Percentiles rank a stretch among this genome's conserved stretches.
phyloP scores from a whole-genome alignment of 768 basidiomycete species.

The Russula abietina region DNA sequence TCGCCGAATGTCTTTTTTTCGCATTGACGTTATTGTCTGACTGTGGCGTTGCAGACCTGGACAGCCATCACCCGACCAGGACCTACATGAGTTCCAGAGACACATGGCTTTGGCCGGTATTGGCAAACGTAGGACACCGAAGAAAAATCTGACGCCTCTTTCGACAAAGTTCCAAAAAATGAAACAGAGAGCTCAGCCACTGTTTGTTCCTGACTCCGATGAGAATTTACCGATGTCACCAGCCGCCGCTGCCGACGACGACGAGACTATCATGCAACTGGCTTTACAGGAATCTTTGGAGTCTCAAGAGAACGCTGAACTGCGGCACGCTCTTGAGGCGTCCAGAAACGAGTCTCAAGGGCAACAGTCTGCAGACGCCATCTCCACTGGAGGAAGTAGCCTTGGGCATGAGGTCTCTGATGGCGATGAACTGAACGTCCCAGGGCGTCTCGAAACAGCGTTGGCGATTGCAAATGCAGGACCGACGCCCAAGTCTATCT shows the following conservation, averaged over 20 bases:
- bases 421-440: conserved; percentile 46
- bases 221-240: conserved; percentile 32
- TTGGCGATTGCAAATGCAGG: conserved; percentile 61
- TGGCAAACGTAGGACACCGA: conserved; percentile 42
- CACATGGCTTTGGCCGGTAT: conserved; percentile 59
- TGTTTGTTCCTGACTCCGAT: conserved; percentile 52
- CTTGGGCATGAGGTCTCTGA: conserved; percentile 24
- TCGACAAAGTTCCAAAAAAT: conserved; percentile 33
- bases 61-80: conserved; percentile 43
- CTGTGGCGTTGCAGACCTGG: conserved; percentile 20
- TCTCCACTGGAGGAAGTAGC: conserved; percentile 4
- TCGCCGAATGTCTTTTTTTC: neutral
- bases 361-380: conserved; percentile 17
- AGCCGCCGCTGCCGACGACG: conserved; percentile 37
- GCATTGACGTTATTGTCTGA: neutral
- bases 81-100: conserved; percentile 56
- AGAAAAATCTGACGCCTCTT: conserved; percentile 33
- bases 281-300: conserved; percentile 61
- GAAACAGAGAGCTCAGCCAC: conserved; percentile 36
- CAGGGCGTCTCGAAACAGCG: conserved; percentile 57
- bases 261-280: conserved; percentile 52
- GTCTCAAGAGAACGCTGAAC: conserved; percentile 29
- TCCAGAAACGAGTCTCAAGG: conserved; percentile 24
- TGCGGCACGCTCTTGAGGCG: conserved; percentile 30
- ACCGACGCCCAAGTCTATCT: conserved; percentile 30